Conservation (phyloP, 345 rosid genomes). For the Laguncularia racemosa region DNA sequence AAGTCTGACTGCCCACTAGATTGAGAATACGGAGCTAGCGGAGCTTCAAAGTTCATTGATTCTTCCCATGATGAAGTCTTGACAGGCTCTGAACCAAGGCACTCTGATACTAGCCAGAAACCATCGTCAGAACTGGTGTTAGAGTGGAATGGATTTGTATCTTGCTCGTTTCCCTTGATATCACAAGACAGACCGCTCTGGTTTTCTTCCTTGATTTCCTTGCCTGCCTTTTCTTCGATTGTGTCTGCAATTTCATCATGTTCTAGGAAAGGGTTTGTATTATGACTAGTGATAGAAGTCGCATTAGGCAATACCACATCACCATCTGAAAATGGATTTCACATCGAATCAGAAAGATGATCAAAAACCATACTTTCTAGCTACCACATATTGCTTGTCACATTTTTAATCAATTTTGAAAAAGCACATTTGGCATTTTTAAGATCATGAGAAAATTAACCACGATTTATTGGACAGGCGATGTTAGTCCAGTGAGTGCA, state of each 20-base stretch:
- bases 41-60: slow-evolving; percentile 7
- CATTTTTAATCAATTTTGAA: too few species aligned
- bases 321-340: slow-evolving; percentile 24
- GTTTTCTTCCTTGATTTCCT: slow-evolving; percentile 21
- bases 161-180: slow-evolving; percentile 18
- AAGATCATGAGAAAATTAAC: not conserved
- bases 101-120: slow-evolving; percentile 17
- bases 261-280: slow-evolving; percentile 20
- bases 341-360: too few species aligned
- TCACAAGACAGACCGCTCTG: slow-evolving; percentile 12
- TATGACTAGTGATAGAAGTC: slow-evolving; percentile 22
- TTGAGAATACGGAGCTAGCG: slow-evolving; percentile 3
- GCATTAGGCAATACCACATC: slow-evolving; percentile 28
- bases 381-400: too few species aligned
- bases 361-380: too few species aligned
- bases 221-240: slow-evolving; percentile 19
- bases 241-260: slow-evolving; percentile 5
- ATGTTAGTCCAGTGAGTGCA: too few species aligned
- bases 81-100: slow-evolving; percentile 16
- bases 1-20: not conserved
- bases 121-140: slow-evolving; percentile 11
- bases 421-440: slow-evolving; percentile 4
- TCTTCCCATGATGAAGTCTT: slow-evolving; percentile 5
- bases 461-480: not conserved
- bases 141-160: slow-evolving; percentile 10